These are phyloP conservation scores for Cercophora sp. DNA, from an alignment of 495 filamentous ascomycete species.

Conservation along the genomic window DNA sequence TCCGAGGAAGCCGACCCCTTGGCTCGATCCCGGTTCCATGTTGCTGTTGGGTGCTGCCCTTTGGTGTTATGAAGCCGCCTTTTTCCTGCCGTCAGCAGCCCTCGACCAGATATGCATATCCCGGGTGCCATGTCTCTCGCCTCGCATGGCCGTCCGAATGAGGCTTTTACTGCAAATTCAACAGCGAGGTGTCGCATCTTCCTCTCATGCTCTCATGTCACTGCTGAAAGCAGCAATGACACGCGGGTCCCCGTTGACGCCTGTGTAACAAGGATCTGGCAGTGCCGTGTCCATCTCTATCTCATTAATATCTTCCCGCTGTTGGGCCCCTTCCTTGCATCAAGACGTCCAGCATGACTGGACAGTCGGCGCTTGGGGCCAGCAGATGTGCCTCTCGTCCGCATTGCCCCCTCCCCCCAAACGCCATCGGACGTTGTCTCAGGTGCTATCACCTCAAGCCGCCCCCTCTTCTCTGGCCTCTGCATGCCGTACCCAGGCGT, in stretches of 20 bases:
- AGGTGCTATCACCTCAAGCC: not conserved
- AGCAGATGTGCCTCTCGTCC: not conserved
- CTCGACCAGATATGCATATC: not conserved
- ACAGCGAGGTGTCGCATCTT: too few relatives aligned
- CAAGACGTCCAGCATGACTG: not conserved
- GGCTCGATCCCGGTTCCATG: not conserved
- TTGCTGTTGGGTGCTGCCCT: too few relatives aligned
- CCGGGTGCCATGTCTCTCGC: not conserved
- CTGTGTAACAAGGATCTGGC: too few relatives aligned
- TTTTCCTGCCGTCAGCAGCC: not conserved
- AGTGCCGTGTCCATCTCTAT: too few relatives aligned
- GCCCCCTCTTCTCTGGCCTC: not conserved
- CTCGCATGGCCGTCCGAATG: too few relatives aligned
- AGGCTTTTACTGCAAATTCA: too few relatives aligned
- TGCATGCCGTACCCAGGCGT: not conserved
- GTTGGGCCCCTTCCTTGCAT: not conserved
- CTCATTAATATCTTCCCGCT: too few relatives aligned
- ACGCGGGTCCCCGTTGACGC: too few relatives aligned
- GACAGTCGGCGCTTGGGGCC: not conserved
- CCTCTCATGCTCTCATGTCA: too few relatives aligned
- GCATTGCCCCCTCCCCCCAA: not conserved
- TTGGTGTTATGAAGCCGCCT: not conserved
- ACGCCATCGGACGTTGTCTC: not conserved
- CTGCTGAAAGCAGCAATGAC: too few relatives aligned
- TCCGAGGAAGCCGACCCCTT: conserved; percentile 5